Conservation (phyloP, 768 basidiomycete genomes). For the Daedaleopsis nitida region DNA sequence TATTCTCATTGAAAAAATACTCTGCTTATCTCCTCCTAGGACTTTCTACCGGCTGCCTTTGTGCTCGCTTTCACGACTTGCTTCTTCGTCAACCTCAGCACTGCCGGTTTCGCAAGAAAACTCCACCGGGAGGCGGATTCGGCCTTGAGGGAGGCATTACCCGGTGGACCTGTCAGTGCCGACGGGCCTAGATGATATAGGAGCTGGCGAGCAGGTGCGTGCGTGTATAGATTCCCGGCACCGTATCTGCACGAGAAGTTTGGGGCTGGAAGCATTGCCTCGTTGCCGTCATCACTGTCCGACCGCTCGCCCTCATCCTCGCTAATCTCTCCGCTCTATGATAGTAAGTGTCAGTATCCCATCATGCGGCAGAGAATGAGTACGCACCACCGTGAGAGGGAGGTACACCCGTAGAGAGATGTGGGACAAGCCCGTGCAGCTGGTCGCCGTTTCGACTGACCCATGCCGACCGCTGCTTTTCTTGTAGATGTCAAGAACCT, state of each 20-base stretch:
- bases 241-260: neutral
- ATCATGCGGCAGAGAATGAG: neutral
- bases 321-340: neutral
- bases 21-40: too few species aligned
- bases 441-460: neutral
- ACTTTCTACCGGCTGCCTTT: too few species aligned
- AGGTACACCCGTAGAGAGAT: slow-evolving; percentile 1
- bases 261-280: neutral
- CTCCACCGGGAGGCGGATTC: too few species aligned
- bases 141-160: too few species aligned
- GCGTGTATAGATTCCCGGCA: too few species aligned
- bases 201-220: too few species aligned
- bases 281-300: neutral
- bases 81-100: too few species aligned
- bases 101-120: too few species aligned
- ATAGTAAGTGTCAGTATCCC: neutral
- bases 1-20: neutral
- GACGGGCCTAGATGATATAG: too few species aligned
- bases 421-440: neutral
- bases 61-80: too few species aligned
- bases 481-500: slow-evolving; percentile 6
- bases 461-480: neutral
- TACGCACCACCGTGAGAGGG: neutral
- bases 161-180: too few species aligned
- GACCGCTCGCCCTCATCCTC: too few species aligned